Conservation (phyloP, 2,329 filamentous ascomycete genomes). For the Phaeoacremonium minimum region DNA sequence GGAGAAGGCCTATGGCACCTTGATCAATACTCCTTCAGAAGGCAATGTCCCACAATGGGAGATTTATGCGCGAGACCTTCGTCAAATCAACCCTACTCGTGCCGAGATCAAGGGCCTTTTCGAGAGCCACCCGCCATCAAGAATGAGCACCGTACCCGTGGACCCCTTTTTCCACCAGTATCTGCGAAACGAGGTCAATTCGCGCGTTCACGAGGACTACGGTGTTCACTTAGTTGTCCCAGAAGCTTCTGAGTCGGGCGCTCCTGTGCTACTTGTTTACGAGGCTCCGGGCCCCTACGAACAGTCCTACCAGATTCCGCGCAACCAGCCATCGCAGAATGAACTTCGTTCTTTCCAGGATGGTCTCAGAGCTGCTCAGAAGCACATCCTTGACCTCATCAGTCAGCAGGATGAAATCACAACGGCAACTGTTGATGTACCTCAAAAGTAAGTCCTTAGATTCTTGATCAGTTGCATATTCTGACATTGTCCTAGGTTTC, state of each 20-base stretch:
- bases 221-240: constrained; percentile 74
- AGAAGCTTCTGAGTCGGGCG: constrained; percentile 52
- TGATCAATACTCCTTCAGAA: constrained; percentile 74
- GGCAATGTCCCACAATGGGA: constrained; percentile 78
- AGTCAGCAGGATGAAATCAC: constrained; percentile 53
- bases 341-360: constrained; percentile 51
- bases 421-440: constrained; percentile 50
- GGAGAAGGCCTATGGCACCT: constrained; percentile 75
- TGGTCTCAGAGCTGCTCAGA: constrained; percentile 50
- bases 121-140: constrained; percentile 67
- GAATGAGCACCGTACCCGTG: constrained; percentile 62
- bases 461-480: too few relatives aligned
- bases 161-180: constrained; percentile 79
- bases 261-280: constrained; percentile 68
- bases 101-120: constrained; percentile 72
- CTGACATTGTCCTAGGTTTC: too few relatives aligned
- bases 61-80: constrained; percentile 80
- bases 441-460: constrained; percentile 43
- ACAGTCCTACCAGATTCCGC: constrained; percentile 49
- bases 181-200: constrained; percentile 59
- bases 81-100: constrained; percentile 74
- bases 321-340: constrained; percentile 42
- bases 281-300: constrained; percentile 55
- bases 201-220: constrained; percentile 60
- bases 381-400: constrained; percentile 54